A percentile compares a stretch with the other conserved stretches of the same genome.
Evolutionary conservation across 495 filamentous ascomycete genomes (phyloP).

Genomic region (Daldinia vernicosa): DNA sequence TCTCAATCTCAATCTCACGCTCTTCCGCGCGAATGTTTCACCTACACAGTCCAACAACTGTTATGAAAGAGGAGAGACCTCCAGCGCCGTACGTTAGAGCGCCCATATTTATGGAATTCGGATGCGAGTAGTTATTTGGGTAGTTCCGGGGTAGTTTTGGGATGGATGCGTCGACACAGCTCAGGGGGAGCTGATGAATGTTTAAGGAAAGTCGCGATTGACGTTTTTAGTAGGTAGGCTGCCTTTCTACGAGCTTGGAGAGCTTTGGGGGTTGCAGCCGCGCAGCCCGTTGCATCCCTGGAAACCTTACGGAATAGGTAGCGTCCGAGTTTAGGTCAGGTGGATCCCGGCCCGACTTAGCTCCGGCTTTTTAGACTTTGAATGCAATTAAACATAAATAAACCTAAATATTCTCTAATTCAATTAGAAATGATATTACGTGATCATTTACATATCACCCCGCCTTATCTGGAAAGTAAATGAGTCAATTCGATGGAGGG

Average conservation of each 20-base stretch:
- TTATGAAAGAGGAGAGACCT: constrained; percentile 73
- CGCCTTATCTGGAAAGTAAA: not conserved
- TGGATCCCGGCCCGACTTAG: constrained; percentile 22
- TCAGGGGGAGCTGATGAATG: constrained; percentile 29
- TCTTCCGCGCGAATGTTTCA: constrained; percentile 13
- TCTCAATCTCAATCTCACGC: constrained; percentile 22
- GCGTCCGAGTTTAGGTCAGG: not conserved
- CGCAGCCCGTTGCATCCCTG: constrained; percentile 15
- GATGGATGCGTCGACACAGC: constrained; percentile 31
- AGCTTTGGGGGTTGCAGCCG: constrained; percentile 35
- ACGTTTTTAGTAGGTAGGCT: constrained; percentile 40
- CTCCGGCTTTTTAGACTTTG: not conserved
- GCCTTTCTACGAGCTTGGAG: constrained; percentile 35
- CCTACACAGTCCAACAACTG: constrained; percentile 90
- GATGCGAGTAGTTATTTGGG: constrained; percentile 8
- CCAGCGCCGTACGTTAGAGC: constrained; percentile 70
- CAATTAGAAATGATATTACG: constrained; percentile 7
- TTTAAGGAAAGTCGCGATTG: constrained; percentile 38
- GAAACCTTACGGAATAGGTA: too few relatives aligned
- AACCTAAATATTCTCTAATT: not conserved
- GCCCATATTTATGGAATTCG: constrained; percentile 58
- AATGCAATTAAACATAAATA: not conserved
- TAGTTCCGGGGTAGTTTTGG: constrained; percentile 17
- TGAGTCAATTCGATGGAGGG: constrained; percentile 40
- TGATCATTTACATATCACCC: constrained; percentile 9